Conservation (phyloP, 2,329 filamentous ascomycete species). For the Ascochyta fabae region DNA sequence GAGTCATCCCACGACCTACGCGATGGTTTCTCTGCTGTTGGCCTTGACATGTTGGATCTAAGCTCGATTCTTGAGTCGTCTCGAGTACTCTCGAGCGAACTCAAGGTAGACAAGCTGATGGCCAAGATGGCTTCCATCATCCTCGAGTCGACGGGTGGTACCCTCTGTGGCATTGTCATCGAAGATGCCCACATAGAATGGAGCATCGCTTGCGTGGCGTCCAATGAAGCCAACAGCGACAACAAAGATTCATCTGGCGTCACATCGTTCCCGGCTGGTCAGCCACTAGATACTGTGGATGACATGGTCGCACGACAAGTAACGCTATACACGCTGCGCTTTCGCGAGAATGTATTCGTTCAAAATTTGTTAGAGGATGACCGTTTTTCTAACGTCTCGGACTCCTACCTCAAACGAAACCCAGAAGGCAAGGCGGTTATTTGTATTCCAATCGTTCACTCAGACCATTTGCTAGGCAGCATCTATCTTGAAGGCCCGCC, state of each 20-base stretch:
- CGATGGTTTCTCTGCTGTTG: constrained; percentile 68
- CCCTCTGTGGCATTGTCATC: constrained; percentile 75
- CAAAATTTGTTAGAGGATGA: constrained; percentile 77
- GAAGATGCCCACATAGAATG: constrained; percentile 70
- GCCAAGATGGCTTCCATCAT: constrained; percentile 85
- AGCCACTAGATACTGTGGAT: constrained; percentile 67
- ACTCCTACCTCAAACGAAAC: constrained; percentile 71
- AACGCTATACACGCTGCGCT: constrained; percentile 77
- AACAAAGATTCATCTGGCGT: constrained; percentile 56
- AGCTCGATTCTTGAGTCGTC: constrained; percentile 80
- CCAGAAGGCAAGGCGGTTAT: constrained; percentile 77
- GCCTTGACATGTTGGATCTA: constrained; percentile 81
- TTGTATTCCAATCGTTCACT: constrained; percentile 79
- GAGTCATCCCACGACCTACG: constrained; percentile 60
- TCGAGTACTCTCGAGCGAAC: constrained; percentile 78
- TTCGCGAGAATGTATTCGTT: constrained; percentile 76
- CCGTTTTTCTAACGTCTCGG: constrained; percentile 76
- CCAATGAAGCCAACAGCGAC: constrained; percentile 61
- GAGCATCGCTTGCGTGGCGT: constrained; percentile 76
- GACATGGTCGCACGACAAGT: constrained; percentile 77
- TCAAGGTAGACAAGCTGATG: constrained; percentile 76
- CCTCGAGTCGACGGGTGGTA: constrained; percentile 76
- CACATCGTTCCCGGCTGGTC: constrained; percentile 68
- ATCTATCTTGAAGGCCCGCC: constrained; percentile 80
- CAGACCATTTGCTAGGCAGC: constrained; percentile 73